Conservation (phyloP, 2,329 filamentous ascomycete species). For the Sarocladium strictum region DNA sequence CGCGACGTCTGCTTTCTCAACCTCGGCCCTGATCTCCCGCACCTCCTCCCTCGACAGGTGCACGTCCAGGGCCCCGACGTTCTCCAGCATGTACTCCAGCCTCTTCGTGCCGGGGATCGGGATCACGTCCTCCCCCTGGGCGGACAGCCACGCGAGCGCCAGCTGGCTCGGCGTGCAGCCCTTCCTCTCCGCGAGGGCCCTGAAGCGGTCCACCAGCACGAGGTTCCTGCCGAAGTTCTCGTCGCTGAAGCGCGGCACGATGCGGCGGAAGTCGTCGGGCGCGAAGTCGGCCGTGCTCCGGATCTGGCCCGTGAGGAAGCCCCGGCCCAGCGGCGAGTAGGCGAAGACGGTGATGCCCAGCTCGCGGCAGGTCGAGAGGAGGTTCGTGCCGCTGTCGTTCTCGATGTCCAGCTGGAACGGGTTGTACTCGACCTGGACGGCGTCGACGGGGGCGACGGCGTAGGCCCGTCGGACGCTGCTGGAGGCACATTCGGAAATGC, state of each 20-base stretch:
- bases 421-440: slow-evolving; percentile 49
- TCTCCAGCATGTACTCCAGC: slow-evolving; percentile 41
- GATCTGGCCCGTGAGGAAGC: slow-evolving; percentile 48
- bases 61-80: slow-evolving; percentile 28
- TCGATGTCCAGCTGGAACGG: slow-evolving; percentile 55
- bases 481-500: slow-evolving; percentile 46
- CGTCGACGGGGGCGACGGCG: slow-evolving; percentile 42
- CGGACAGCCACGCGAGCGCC: slow-evolving; percentile 58
- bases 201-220: slow-evolving; percentile 51
- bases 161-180: slow-evolving; percentile 57
- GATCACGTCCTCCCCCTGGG: slow-evolving; percentile 53
- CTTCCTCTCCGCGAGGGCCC: slow-evolving; percentile 54
- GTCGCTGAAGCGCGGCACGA: slow-evolving; percentile 54
- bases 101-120: slow-evolving; percentile 50
- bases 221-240: slow-evolving; percentile 61
- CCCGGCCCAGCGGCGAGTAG: slow-evolving; percentile 54
- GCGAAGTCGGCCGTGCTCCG: slow-evolving; percentile 15
- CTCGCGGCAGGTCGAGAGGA: slow-evolving; percentile 51
- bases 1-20: not conserved
- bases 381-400: slow-evolving; percentile 23
- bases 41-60: slow-evolving; percentile 28
- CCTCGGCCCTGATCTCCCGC: slow-evolving; percentile 13
- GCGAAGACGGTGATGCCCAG: slow-evolving; percentile 52
- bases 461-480: slow-evolving; percentile 43
- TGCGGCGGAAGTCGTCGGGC: slow-evolving; percentile 11